Base-by-base conservation (phyloP, 2,329 filamentous ascomycete species). In the Fusarium proliferatum region DNA sequence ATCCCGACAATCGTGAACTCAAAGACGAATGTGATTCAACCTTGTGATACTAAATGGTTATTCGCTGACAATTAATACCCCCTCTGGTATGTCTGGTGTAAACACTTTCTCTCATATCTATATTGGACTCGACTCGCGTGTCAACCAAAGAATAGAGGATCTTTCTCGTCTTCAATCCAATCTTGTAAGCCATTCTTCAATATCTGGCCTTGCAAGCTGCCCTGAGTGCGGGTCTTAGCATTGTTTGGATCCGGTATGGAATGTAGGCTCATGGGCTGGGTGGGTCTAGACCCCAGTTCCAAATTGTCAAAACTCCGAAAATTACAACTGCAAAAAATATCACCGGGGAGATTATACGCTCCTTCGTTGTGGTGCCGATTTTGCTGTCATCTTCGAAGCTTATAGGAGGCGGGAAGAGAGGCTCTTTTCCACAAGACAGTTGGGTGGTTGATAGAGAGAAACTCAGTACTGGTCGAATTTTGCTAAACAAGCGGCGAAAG, bases 181-280 rank as follows among this genome's bases (percentile, higher is more conserved):
- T 42, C 12, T 2, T n/a, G 8, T 15, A 42, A 42, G 13, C 21
- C 9, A 10, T n/a, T 42, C 7, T 19, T 33, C 3, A 3, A 12
- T n/a, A 7, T 4, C 9, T 49, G 15, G 5, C 6, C 11, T 30
- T 49, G 3, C 28, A 49, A 7, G 9, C 9, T n/a, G 9, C 10
- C 15, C 28, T 2, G 12, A 0, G 7, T 7, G 7, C 3, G 10
- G 6, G 3, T 33, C 4, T 2, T 30, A n/a, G 6, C 19, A 49
- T 3, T 49, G 9, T n/a, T 49, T 7, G 3, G 10, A 33, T 9
- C 3, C 3, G 2, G 4, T 30, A 17, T 30, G 9, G 2, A 17
- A 30, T 9, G 21, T 2, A 16, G 15, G 12, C 15, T 49, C 15
- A 33, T 33, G 5, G 6, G 21, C 9, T 28, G 26, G 26, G 26